These are phyloP conservation scores for Syzygium malaccense DNA, from an alignment of 441 rosid species.

Conservation along the genomic window DNA sequence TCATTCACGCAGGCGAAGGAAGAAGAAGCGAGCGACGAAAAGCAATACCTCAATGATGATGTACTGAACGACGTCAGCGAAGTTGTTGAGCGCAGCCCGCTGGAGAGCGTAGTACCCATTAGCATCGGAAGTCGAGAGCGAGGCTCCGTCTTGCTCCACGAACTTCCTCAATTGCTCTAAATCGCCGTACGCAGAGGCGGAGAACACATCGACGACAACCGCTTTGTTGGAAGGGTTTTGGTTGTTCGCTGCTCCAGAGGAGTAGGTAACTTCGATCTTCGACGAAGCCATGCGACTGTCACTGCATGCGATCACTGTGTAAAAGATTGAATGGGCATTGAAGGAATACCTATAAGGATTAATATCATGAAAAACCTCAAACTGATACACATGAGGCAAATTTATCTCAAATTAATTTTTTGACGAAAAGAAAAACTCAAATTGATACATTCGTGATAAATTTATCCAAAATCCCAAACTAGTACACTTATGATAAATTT, in stretches of 20 bases:
- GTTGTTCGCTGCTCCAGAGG: slow-evolving; percentile 25
- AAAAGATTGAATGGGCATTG: neutral
- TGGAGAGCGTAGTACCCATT: slow-evolving; percentile 74
- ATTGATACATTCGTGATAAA: too few relatives aligned
- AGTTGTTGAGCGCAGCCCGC: slow-evolving; percentile 86
- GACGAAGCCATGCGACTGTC: slow-evolving; percentile 57
- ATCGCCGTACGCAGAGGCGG: slow-evolving; percentile 84
- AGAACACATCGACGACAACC: slow-evolving; percentile 47
- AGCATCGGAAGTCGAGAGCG: slow-evolving; percentile 50
- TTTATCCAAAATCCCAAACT: too few relatives aligned
- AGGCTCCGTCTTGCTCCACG: slow-evolving; percentile 59
- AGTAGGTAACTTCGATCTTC: slow-evolving; percentile 64
- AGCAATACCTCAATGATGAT: slow-evolving; percentile 55
- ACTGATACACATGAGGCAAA: too few relatives aligned
- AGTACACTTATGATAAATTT: too few relatives aligned
- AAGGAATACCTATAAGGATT: too few relatives aligned
- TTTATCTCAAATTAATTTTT: too few relatives aligned
- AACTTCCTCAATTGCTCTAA: slow-evolving; percentile 51
- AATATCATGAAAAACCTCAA: too few relatives aligned
- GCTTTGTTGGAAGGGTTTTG: slow-evolving; percentile 16
- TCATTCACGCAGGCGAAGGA: neutral
- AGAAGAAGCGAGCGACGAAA: too few relatives aligned
- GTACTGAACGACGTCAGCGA: slow-evolving; percentile 44
- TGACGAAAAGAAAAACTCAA: too few relatives aligned
- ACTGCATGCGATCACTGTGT: neutral